Evolutionary conservation across 2,329 filamentous ascomycete species (phyloP).

Genomic region (Fusarium burgessii): DNA sequence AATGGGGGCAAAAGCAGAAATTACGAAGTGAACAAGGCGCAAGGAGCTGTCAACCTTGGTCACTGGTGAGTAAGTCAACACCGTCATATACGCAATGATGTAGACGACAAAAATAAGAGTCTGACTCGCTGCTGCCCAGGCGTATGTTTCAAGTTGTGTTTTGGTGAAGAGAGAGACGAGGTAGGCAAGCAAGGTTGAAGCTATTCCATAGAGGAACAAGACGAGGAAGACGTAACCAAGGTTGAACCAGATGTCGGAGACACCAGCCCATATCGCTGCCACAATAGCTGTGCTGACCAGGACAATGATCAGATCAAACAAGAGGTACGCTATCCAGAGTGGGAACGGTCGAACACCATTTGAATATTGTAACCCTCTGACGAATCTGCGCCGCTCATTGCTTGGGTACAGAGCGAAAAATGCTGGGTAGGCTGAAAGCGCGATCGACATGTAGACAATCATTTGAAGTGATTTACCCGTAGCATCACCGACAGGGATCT

Average conservation of each 20-base stretch:
- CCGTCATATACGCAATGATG: constrained; percentile 76
- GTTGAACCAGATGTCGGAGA: constrained; percentile 78
- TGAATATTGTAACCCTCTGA: constrained; percentile 88
- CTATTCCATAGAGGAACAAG: constrained; percentile 83
- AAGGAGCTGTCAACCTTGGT: constrained; percentile 76
- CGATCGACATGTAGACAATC: constrained; percentile 84
- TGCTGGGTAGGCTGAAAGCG: constrained; percentile 81
- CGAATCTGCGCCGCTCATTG: constrained; percentile 81
- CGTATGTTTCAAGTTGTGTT: constrained; percentile 86
- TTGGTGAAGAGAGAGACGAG: constrained; percentile 82
- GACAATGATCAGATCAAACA: constrained; percentile 84
- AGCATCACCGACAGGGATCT: constrained; percentile 75
- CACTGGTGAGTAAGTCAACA: constrained; percentile 80
- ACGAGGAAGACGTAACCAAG: constrained; percentile 85
- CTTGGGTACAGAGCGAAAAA: constrained; percentile 93
- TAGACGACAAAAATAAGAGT: constrained; percentile 78
- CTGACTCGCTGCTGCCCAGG: constrained; percentile 82
- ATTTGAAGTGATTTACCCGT: constrained; percentile 82
- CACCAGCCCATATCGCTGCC: constrained; percentile 75
- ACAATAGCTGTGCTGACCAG: constrained; percentile 73
- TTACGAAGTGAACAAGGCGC: constrained; percentile 78
- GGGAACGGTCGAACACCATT: constrained; percentile 87
- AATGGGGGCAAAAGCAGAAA: constrained; percentile 80
- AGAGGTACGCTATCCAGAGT: constrained; percentile 85
- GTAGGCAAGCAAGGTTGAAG: constrained; percentile 82